Percentiles rank a stretch among this genome's conserved stretches.
Conservation (phyloP, 306 rosid genomes). For the Trifolium subterraneum region DNA sequence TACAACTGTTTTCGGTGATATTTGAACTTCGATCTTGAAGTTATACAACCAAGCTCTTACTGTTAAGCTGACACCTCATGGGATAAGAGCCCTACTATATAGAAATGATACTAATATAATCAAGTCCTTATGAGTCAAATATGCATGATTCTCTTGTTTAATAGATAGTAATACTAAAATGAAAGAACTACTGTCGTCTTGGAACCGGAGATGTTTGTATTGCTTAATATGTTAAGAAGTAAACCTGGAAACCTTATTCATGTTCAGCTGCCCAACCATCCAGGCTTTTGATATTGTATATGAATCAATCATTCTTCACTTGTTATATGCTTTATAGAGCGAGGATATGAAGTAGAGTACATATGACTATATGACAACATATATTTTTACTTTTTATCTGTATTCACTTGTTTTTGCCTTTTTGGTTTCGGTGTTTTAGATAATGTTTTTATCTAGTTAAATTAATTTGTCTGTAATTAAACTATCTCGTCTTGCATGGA, state of each 20-base stretch:
- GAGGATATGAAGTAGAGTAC: not conserved
- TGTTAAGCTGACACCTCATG: no score
- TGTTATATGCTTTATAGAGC: slow-evolving; percentile 6
- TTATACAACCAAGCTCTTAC: no score
- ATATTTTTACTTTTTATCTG: not conserved
- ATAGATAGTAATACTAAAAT: not conserved
- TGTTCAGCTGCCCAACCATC: not conserved
- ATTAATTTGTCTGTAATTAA: slow-evolving; percentile 12
- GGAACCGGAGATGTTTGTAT: not conserved
- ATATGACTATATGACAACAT: no score
- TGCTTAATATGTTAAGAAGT: not conserved
- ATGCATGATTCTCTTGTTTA: not conserved
- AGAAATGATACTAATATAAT: not conserved
- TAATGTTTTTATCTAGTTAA: slow-evolving; percentile 13
- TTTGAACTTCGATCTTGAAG: no score
- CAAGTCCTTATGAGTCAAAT: not conserved
- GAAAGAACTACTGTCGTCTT: not conserved
- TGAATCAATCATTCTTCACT: not conserved
- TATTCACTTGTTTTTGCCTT: not conserved
- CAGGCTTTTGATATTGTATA: slow-evolving; percentile 1
- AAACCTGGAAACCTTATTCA: not conserved
- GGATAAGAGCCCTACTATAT: not conserved
- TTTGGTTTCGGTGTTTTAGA: slow-evolving; percentile 17
- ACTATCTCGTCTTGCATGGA: slow-evolving; percentile 16
- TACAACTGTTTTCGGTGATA: no score